phyloP scores from a whole-genome alignment of 352 stramenopile species.

The Pythium brachiatum region DNA sequence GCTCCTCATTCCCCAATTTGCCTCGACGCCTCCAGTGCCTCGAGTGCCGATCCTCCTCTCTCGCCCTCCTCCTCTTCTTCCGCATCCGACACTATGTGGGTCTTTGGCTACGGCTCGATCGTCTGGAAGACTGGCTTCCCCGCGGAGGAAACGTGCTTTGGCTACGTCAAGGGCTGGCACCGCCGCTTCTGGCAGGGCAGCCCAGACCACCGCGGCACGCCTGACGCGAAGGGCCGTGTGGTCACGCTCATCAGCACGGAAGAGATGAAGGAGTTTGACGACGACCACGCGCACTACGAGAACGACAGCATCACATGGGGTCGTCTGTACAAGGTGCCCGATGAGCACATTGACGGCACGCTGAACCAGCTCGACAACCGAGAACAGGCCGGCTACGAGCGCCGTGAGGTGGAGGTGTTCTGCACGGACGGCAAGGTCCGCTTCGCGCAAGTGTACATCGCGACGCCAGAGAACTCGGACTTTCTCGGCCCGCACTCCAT shows the following conservation, averaged over 20 bases:
- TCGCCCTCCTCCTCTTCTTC: not conserved
- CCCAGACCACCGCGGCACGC: slow-evolving; percentile 81
- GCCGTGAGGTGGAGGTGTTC: slow-evolving; percentile 69
- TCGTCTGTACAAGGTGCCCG: slow-evolving; percentile 82
- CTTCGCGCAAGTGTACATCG: slow-evolving; percentile 81
- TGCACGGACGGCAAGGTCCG: slow-evolving; percentile 68
- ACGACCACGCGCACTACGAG: slow-evolving; percentile 63
- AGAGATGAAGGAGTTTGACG: slow-evolving; percentile 70
- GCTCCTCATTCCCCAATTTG: slow-evolving; percentile 3
- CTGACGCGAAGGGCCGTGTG: slow-evolving; percentile 72
- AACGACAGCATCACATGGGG: slow-evolving; percentile 79
- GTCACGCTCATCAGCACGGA: slow-evolving; percentile 84
- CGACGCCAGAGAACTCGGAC: slow-evolving; percentile 76
- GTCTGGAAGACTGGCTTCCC: slow-evolving; percentile 79
- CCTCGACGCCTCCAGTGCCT: not conserved
- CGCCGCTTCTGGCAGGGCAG: slow-evolving; percentile 90
- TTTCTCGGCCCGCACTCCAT: slow-evolving; percentile 74
- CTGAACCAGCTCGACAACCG: slow-evolving; percentile 82
- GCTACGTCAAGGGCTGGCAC: slow-evolving; percentile 83
- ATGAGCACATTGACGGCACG: slow-evolving; percentile 71
- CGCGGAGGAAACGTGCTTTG: slow-evolving; percentile 60
- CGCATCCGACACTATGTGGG: slow-evolving; percentile 50
- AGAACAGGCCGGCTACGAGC: slow-evolving; percentile 83
- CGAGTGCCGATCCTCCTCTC: not conserved
- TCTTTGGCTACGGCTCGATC: slow-evolving; percentile 85